Evolutionary conservation across 2,329 filamentous ascomycete genomes (phyloP).

Genomic region (Ascochyta pisi): DNA sequence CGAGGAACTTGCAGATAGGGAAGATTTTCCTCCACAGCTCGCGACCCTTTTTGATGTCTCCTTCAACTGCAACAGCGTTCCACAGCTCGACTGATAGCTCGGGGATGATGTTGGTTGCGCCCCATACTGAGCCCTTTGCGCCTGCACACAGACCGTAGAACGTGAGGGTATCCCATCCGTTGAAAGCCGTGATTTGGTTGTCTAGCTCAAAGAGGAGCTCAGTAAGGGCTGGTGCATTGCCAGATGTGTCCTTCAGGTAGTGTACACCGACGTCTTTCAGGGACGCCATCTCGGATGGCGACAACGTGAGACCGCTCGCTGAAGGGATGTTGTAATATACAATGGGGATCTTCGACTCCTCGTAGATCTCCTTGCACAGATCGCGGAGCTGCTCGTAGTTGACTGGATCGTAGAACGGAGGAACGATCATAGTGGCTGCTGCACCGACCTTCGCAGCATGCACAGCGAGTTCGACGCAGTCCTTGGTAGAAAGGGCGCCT

Average conservation of each 20-base stretch:
- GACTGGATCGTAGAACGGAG: conserved; percentile 58
- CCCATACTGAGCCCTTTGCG: conserved; percentile 60
- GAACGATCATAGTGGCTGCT: conserved; percentile 57
- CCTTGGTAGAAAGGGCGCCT: conserved; percentile 53
- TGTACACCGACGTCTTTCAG: conserved; percentile 56
- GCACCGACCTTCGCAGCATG: conserved; percentile 53
- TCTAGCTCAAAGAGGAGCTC: conserved; percentile 56
- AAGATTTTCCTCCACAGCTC: conserved; percentile 59
- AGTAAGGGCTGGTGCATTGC: conserved; percentile 58
- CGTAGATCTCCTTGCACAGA: conserved; percentile 52
- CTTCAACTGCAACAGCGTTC: conserved; percentile 54
- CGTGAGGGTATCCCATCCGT: conserved; percentile 62
- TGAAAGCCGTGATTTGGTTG: conserved; percentile 57
- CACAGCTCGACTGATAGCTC: conserved; percentile 58
- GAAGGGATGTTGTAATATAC: conserved; percentile 62
- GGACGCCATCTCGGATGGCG: conserved; percentile 53
- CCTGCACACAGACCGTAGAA: conserved; percentile 61
- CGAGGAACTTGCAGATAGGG: conserved; percentile 60
- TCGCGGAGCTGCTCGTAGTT: conserved; percentile 51
- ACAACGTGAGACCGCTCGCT: conserved; percentile 54
- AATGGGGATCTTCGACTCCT: conserved; percentile 53
- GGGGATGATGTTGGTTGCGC: conserved; percentile 59
- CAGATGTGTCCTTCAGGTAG: conserved; percentile 62
- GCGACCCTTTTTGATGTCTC: conserved; percentile 53
- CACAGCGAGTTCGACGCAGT: conserved; percentile 51